These are phyloP conservation scores for Cunninghamia lanceolata DNA, from an alignment of 75 land plant genomes.

Conservation along the genomic window DNA sequence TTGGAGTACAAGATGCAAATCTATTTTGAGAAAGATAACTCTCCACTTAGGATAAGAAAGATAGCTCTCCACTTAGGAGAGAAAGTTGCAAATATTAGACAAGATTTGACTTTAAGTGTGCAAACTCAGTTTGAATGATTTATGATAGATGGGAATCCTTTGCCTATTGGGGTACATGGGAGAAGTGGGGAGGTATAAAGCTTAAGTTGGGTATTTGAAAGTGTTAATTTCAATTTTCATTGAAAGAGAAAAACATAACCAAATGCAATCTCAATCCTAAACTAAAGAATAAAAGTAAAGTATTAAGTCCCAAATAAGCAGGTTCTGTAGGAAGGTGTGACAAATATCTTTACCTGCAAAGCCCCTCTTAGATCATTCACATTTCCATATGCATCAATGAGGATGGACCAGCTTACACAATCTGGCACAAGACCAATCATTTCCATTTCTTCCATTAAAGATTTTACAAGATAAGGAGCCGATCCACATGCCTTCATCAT, in stretches of 20 bases:
- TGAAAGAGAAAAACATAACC: neutral
- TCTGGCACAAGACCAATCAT: conserved; percentile 58
- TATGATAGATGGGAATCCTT: neutral
- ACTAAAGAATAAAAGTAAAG: neutral
- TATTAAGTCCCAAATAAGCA: neutral
- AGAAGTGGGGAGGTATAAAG: too few species aligned
- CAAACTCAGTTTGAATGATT: neutral
- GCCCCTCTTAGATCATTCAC: conserved; percentile 49
- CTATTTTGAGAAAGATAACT: neutral
- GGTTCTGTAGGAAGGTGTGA: neutral
- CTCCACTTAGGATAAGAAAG: neutral
- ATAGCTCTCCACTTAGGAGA: too few species aligned
- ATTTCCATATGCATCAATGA: conserved; percentile 69
- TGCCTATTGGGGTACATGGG: neutral
- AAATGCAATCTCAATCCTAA: neutral
- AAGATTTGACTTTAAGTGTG: too few species aligned
- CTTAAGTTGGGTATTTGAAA: neutral
- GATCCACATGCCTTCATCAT: conserved; percentile 88
- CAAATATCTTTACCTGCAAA: conserved; percentile 34
- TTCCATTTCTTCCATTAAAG: conserved; percentile 78
- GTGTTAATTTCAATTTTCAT: neutral
- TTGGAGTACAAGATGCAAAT: neutral
- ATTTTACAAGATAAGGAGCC: conserved; percentile 41
- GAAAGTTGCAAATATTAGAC: neutral
- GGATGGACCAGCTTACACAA: conserved; percentile 68